Conservation (phyloP, 768 basidiomycete species). For the Fomitopsis serialis region DNA sequence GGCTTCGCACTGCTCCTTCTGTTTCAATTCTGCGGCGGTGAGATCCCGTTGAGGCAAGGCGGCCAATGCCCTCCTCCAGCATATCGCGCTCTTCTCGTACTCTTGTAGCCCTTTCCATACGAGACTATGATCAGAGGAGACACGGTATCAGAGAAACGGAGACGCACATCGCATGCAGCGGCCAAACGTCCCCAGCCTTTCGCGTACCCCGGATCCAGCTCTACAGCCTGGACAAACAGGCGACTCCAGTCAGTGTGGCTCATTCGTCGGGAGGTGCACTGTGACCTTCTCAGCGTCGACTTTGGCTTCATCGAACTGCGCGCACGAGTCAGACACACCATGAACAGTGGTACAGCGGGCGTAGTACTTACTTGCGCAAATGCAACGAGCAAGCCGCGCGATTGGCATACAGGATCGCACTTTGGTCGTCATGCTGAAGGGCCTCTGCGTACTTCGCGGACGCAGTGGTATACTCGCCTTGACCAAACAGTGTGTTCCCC, state of each 20-base stretch:
- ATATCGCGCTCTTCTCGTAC: not conserved
- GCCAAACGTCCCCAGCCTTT: constrained; percentile 1
- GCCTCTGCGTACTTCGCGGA: constrained; percentile 37
- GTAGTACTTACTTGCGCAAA: constrained; percentile 28
- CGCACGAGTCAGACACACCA: not conserved
- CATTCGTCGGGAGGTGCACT: too few species aligned
- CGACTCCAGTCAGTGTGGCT: not conserved
- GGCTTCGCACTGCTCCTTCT: not conserved
- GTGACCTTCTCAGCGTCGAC: constrained; percentile 8
- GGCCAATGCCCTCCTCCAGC: not conserved
- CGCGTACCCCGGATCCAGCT: not conserved
- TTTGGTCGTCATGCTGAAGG: constrained; percentile 31
- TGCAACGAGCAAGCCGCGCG: constrained; percentile 36
- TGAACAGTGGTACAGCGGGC: not conserved
- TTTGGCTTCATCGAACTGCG: constrained; percentile 10
- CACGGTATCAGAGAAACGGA: not conserved
- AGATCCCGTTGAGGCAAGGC: not conserved
- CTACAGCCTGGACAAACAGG: not conserved
- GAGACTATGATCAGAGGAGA: too few species aligned
- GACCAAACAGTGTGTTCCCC: constrained; percentile 33
- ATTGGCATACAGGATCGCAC: constrained; percentile 39
- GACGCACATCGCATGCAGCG: not conserved
- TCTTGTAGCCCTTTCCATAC: not conserved
- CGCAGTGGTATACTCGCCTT: constrained; percentile 29
- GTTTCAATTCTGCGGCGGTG: not conserved